Percentiles rank a stretch among this genome's conserved stretches.
These are phyloP conservation scores for Phytophthora idaei DNA, from an alignment of 352 stramenopile genomes.

Conservation along the genomic window DNA sequence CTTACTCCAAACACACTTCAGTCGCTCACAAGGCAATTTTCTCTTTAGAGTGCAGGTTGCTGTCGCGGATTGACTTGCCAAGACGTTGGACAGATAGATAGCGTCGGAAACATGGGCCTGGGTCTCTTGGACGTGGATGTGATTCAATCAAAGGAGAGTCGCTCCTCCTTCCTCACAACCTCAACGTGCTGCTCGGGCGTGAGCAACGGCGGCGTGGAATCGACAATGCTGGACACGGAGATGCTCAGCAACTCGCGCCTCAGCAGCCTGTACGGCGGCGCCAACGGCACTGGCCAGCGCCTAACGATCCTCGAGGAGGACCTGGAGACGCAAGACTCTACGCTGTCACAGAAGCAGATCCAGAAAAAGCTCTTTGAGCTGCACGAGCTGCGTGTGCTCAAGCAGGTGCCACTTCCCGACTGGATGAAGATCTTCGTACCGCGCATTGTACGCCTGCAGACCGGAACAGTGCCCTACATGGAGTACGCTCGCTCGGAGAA, in stretches of 20 bases:
- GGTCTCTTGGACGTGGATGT: constrained; percentile 20
- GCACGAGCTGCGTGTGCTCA: constrained; percentile 57
- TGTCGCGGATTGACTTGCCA: constrained; percentile 4
- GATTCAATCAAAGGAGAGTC: constrained; percentile 37
- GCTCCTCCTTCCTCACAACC: constrained; percentile 55
- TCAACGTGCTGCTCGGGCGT: constrained; percentile 54
- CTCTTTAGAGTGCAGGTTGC: constrained; percentile 14
- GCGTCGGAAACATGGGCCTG: constrained; percentile 22
- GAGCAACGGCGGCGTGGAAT: constrained; percentile 39
- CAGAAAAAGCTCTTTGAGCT: constrained; percentile 60
- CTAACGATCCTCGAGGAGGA: constrained; percentile 44
- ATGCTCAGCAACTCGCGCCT: constrained; percentile 38
- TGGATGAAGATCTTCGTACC: constrained; percentile 85
- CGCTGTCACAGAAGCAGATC: constrained; percentile 47
- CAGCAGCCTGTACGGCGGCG: constrained; percentile 42
- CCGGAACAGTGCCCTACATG: constrained; percentile 63
- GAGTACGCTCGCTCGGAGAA: constrained; percentile 65
- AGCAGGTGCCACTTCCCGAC: constrained; percentile 67
- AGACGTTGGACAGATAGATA: constrained; percentile 4
- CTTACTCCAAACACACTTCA: constrained; percentile 20
- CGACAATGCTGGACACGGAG: constrained; percentile 45
- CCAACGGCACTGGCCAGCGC: constrained; percentile 22
- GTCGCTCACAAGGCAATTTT: constrained; percentile 29
- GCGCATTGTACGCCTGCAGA: constrained; percentile 65
- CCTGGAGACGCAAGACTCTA: constrained; percentile 26